Base-by-base conservation (phyloP, 495 filamentous ascomycete species). In the Aspergillus haitiensis region DNA sequence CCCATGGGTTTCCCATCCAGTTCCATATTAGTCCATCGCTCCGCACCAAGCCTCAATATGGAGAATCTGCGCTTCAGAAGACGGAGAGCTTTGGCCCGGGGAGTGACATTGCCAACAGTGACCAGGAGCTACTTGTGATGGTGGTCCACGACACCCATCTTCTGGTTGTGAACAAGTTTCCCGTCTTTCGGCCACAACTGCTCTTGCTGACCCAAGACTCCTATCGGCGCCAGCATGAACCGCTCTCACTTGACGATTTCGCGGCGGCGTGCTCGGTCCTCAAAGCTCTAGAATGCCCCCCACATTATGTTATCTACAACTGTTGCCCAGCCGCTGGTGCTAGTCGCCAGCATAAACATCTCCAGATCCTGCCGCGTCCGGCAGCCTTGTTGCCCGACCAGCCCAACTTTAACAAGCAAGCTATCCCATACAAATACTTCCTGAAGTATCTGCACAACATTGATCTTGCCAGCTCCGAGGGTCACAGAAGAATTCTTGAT, bases 301-400 rank as follows among this genome's bases (percentile, higher is more conserved):
- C 68, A 35, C 59, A 60, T 61, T 56, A 60, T 60, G 59, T 60
- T 21, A 67, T 78, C 37, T 79, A 69, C 57, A 79, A 78, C 60
- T 75, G 75, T 49, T 68, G 70, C 6, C 56, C 67, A 16, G 47
- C 52, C n/a, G 66, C 69, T 40, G 76, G 76, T 16, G 72, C 72
- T 31, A 78, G 75, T 59, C 53, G 76, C 18, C 59, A 71, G 57
- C 76, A 79, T 64, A 79, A 79, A 63, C 76, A 79, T 64, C 56
- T 78, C 58, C 76, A 79, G 33, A 48, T 79, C 16, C 51, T 79
- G 42, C 71, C 74, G 1, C 65, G 59, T 1, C 62, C 64, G 32
- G 59, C 42, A 7, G 55, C 52, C 2, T 39, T 57, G 5, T 67
- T 66, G 36, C 56, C 51, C 11, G 64, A 68, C 36, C 64, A 65